Evolutionary conservation across 805 yeast species (phyloP).

Genomic region (Metschnikowia anglica): DNA sequence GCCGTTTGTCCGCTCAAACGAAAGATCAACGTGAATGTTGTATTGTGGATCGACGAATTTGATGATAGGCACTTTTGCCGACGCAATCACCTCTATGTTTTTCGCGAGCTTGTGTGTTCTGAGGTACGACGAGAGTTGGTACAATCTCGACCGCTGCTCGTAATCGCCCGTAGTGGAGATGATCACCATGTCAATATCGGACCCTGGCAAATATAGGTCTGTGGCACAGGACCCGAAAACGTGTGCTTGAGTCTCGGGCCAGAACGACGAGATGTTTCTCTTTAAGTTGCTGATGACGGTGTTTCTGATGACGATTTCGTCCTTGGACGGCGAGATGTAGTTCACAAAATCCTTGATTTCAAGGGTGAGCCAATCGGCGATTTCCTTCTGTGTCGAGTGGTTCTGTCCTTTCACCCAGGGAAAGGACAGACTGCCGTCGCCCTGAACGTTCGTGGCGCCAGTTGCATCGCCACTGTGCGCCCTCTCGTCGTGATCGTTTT

Average conservation of each 20-base stretch:
- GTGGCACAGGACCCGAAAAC: constrained; percentile 96
- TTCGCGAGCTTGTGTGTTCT: constrained; percentile 61
- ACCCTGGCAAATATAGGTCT: constrained; percentile 87
- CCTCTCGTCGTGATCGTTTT: constrained; percentile 28
- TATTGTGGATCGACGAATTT: constrained; percentile 77
- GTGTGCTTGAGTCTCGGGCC: constrained; percentile 78
- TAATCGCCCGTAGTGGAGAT: constrained; percentile 58
- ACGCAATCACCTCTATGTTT: constrained; percentile 79
- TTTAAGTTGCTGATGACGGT: constrained; percentile 61
- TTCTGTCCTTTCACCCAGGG: constrained; percentile 84
- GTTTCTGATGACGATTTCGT: constrained; percentile 69
- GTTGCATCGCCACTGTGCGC: constrained; percentile 40
- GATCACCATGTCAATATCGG: constrained; percentile 93
- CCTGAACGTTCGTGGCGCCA: constrained; percentile 17
- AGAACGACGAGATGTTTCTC: constrained; percentile 49
- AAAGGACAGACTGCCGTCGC: constrained; percentile 33
- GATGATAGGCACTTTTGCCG: constrained; percentile 91
- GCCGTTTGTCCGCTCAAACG: constrained; percentile 85
- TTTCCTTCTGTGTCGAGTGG: constrained; percentile 71
- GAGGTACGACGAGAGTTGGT: constrained; percentile 69
- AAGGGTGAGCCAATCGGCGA: constrained; percentile 81
- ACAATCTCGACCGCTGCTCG: constrained; percentile 64
- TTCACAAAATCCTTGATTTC: constrained; percentile 84
- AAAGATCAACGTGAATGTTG: constrained; percentile 78
- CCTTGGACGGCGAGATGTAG: constrained; percentile 80